Conservation (phyloP, 345 rosid species). For the Excoecaria cochinchinensis region DNA sequence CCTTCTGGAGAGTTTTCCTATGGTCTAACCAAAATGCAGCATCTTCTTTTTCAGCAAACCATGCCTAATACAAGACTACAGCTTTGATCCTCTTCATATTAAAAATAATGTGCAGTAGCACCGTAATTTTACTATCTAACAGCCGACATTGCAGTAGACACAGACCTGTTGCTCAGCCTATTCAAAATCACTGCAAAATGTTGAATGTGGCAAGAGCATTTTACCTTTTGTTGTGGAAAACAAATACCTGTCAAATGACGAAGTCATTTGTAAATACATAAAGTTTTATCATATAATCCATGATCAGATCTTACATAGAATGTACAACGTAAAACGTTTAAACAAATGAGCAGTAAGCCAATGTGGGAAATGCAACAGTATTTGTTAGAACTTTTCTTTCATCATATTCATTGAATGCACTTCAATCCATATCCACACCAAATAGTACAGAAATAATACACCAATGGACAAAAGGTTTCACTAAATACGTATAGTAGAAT, state of each 20-base stretch:
- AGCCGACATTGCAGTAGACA: conserved; percentile 32
- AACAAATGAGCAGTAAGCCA: not conserved
- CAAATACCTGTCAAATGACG: conserved; percentile 8
- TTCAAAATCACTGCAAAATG: conserved; percentile 12
- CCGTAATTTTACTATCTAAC: conserved; percentile 17
- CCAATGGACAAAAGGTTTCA: not conserved
- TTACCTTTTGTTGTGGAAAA: not conserved
- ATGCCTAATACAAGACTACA: conserved; percentile 19
- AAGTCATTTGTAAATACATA: conserved; percentile 30
- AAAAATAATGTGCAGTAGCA: conserved; percentile 16
- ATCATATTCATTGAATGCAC: not conserved
- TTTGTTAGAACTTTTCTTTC: not conserved
- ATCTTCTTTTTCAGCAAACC: conserved; percentile 38
- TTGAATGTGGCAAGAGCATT: not conserved
- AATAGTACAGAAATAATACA: not conserved
- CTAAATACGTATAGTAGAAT: not conserved
- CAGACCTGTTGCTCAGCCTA: conserved; percentile 33
- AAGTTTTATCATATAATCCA: conserved; percentile 3
- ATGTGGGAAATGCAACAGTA: not conserved
- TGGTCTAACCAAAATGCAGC: conserved; percentile 50
- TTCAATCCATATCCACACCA: not conserved
- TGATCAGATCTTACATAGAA: not conserved
- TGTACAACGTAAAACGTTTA: not conserved
- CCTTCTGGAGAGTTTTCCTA: conserved; percentile 53
- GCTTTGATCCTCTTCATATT: not conserved